Base-by-base conservation (phyloP, 2,329 filamentous ascomycete species). In the Colletotrichum paranaense region DNA sequence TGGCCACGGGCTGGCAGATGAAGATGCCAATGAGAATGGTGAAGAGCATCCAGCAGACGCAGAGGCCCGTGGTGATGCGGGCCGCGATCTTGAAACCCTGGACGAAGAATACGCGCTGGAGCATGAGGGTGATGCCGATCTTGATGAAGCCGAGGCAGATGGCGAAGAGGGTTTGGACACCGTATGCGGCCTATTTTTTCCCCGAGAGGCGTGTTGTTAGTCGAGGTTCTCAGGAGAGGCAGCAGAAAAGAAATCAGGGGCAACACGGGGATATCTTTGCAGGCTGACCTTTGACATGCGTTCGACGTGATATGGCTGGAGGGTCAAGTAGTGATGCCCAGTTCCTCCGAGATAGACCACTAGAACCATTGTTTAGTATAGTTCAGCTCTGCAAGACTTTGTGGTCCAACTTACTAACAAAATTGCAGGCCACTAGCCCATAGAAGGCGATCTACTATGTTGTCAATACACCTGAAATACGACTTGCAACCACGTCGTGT, bases 1-100 rank as follows among this genome's bases (percentile, higher is more conserved):
- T 80, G 16, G 78, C 76, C 56, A 84, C 77, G 5, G 82, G 82
- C 26, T 71, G 77, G 71, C 82, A 84, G 62, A 83, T 80, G 32
- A 83, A 76, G 68, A 67, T 59, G 19, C 35, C 55, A 4, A 67
- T 46, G n/a, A 67, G 35, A 12, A 58, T 32, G 8, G 65, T 67
- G 22, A 59, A 60, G 30, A 67, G 26, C 56, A 58, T 49, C 56
- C 65, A 67, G 35, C 56, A 53, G 11, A 67, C 26, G 22, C 65
- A 67, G 35, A 60, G 55, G 6, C 38, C 65, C 14, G 42, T 60
- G 26, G 65, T 58, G 7, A 52, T 56, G n/a, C 65, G 35, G 9
- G 65, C 42, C 0, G 65, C 55, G 56, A 49, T 30, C n/a, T 32
- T 46, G 38, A 60, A 67, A 1, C 22, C 32, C 26, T 28, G 35